Evolutionary conservation across 257 asterid genomes (phyloP).

Genomic region (Solanum lignicaule): DNA sequence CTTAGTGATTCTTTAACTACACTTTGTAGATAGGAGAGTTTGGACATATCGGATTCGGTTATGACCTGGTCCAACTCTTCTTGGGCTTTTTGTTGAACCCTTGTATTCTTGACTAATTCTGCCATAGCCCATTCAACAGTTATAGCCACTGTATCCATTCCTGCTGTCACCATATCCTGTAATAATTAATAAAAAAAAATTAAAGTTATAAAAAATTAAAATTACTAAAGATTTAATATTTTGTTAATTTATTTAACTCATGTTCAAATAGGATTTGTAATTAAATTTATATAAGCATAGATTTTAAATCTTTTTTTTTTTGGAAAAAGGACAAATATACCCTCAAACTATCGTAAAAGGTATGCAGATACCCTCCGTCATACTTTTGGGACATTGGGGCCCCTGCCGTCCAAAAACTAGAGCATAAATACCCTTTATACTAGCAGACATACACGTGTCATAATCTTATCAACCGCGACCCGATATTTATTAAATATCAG

Average conservation of each 20-base stretch:
- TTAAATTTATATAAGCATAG: neutral
- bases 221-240: neutral
- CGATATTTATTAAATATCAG: too few relatives aligned
- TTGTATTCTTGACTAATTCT: neutral
- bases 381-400: too few relatives aligned
- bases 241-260: neutral
- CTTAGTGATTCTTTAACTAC: constrained; percentile 7
- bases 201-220: neutral
- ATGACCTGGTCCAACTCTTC: neutral
- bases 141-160: neutral
- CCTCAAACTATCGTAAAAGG: too few relatives aligned
- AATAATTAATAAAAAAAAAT: neutral
- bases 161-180: constrained; percentile 6
- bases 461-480: too few relatives aligned
- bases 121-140: neutral
- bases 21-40: constrained; percentile 2
- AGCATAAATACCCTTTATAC: too few relatives aligned
- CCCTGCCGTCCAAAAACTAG: too few relatives aligned
- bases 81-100: constrained; percentile 5
- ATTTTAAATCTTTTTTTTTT: neutral
- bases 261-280: neutral
- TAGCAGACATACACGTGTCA: too few relatives aligned
- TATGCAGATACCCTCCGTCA: too few relatives aligned
- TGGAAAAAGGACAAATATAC: too few relatives aligned
- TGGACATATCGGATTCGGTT: constrained; percentile 2